These are phyloP conservation scores for Apostasia ramifera DNA, from an alignment of 106 monocot genomes.

Conservation along the genomic window DNA sequence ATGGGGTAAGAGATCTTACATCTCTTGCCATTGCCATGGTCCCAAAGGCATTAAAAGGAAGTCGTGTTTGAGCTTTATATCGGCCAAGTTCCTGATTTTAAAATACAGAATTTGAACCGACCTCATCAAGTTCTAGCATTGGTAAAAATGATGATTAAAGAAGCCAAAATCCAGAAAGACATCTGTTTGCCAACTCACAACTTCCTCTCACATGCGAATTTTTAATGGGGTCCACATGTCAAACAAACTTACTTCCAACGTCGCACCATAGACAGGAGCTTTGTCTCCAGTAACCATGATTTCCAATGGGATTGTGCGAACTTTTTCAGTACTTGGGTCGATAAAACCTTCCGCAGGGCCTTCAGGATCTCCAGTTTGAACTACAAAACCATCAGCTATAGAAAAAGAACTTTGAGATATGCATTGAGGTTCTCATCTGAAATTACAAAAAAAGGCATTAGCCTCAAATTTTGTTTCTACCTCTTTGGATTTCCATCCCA, in stretches of 20 bases:
- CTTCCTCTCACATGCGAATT: no score
- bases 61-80: constrained; percentile 94
- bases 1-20: constrained; percentile 15
- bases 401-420: not conserved
- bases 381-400: constrained; percentile 99
- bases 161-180: no score
- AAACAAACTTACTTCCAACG: constrained; percentile 64
- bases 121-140: no score
- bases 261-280: constrained; percentile 85
- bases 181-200: no score
- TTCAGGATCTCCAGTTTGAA: constrained; percentile 96
- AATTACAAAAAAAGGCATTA: not conserved
- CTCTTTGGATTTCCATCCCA: constrained; percentile 99
- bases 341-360: constrained; percentile 42
- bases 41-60: constrained; percentile 98
- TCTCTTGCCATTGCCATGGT: constrained; percentile 99
- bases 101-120: no score
- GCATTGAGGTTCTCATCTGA: not conserved
- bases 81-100: constrained; percentile 66
- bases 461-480: constrained; percentile 13
- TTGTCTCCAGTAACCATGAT: constrained; percentile 79
- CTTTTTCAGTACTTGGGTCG: constrained; percentile 24
- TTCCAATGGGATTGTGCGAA: constrained; percentile 63
- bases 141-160: no score
- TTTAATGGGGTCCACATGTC: not conserved